Base-by-base conservation (phyloP, 108 stramenopile species). In the Seminavis robusta region DNA sequence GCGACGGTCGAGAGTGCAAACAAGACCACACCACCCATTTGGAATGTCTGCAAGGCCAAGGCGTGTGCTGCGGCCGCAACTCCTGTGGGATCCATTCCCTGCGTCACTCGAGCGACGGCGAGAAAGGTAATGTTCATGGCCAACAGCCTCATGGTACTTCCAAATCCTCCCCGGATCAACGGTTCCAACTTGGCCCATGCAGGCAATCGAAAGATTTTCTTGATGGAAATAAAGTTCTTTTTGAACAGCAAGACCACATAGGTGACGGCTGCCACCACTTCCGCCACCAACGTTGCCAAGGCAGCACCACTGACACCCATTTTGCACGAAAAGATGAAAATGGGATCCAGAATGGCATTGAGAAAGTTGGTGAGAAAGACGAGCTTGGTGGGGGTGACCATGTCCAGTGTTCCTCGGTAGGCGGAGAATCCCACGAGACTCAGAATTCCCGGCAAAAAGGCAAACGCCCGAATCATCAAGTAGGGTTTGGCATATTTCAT, bases 231-330 rank as follows among this genome's bases (percentile, higher is more conserved):
- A 50, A 86, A 50, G 29, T 69, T 61, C 24, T 54, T 41, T 23
- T 74, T 56, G 42, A 52, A 33, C 80, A 92, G 56, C 3, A 83
- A 48, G 24, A 26, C 57, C 28, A 84, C 17, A 42, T 86, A 88
- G 19, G 59, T 47, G 3, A 59, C 25, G 33, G 84, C 84, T 13
- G 74, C 61, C 15, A 72, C 52, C 3, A 85, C 26, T 44, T 92
- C 86, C 7, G 78, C 59, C 7, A 52, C 52, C 7, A 83, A 40
- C 15, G 84, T 83, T 5, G 90, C 84, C 16, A 86, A 47, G 13
- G 90, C 90, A 19, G 90, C 86, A 33, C 90, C 90, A 13, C 65
- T 25, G 0, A 92, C 80, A 7, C 90, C 90, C 65, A 87, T 72
- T 0, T 42, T 31, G 27, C 74, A 61, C 30, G 31, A 27, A 47